Conservation (phyloP, 257 asterid species). For the Primulina huaijiensis region DNA sequence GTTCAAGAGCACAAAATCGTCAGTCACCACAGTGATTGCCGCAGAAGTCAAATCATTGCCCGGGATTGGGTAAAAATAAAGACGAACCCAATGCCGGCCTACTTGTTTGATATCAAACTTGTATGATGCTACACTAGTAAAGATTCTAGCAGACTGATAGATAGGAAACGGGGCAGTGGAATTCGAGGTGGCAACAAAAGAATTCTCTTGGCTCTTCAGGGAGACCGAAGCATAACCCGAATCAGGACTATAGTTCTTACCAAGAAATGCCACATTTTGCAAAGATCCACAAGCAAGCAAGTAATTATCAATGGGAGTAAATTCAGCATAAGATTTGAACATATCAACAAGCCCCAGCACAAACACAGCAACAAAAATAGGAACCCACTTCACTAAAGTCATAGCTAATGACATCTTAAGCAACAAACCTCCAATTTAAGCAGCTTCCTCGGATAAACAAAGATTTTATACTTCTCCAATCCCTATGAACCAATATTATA, state of each 20-base stretch:
- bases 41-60: slow-evolving; percentile 35
- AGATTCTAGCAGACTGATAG: not conserved
- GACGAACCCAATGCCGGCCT: slow-evolving; percentile 87
- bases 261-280: not conserved
- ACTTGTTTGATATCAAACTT: not conserved
- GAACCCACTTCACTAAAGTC: not conserved
- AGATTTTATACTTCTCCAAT: not conserved
- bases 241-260: not conserved
- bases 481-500: not conserved
- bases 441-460: not conserved
- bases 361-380: not conserved
- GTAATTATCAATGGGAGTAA: not conserved
- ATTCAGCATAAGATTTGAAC: not conserved
- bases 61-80: slow-evolving; percentile 53
- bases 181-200: not conserved
- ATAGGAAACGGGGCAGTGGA: not conserved
- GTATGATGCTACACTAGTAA: not conserved
- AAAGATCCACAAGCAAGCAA: not conserved
- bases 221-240: not conserved
- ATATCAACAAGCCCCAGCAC: not conserved
- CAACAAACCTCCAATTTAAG: not conserved
- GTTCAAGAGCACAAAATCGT: slow-evolving; percentile 21
- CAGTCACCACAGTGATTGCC: slow-evolving; percentile 31
- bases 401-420: not conserved
- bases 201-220: not conserved